A percentile compares a stretch with the other conserved stretches of the same genome.
These are phyloP conservation scores for Fusarium albidum DNA, from an alignment of 2,329 filamentous ascomycete species.

Conservation along the genomic window DNA sequence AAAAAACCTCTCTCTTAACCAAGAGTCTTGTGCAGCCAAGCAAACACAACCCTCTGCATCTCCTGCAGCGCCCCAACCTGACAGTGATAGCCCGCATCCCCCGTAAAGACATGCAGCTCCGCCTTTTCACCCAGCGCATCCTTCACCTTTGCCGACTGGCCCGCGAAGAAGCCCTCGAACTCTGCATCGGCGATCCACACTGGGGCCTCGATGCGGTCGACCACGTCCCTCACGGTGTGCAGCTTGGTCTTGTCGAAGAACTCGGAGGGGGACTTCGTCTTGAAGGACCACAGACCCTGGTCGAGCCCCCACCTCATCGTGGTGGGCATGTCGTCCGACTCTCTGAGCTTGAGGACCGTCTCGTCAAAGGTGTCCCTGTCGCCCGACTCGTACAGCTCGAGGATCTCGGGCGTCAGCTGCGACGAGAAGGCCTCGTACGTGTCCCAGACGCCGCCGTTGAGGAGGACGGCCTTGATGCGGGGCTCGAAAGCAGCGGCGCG, in stretches of 20 bases:
- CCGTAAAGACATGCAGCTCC: not conserved
- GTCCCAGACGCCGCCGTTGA: constrained; percentile 49
- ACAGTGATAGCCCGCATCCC: not conserved
- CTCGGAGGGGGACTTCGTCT: constrained; percentile 38
- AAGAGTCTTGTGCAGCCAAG: not conserved
- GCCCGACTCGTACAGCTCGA: constrained; percentile 14
- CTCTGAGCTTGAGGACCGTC: constrained; percentile 3
- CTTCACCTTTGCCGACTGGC: not conserved
- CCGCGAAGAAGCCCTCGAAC: constrained; percentile 21
- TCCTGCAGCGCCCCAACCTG: not conserved
- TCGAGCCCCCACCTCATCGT: constrained; percentile 39
- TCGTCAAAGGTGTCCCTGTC: constrained; percentile 24
- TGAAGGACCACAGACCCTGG: constrained; percentile 44
- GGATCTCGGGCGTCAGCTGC: constrained; percentile 12
- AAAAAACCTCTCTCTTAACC: no score
- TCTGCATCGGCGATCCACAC: constrained; percentile 24
- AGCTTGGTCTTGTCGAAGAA: constrained; percentile 23
- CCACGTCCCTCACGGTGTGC: constrained; percentile 25
- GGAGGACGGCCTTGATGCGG: constrained; percentile 48
- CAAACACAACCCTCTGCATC: not conserved
- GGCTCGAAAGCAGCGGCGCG: constrained; percentile 55
- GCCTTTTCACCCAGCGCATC: not conserved
- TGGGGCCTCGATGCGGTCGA: constrained; percentile 34
- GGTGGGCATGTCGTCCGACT: constrained; percentile 18
- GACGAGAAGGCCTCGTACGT: constrained; percentile 16